Evolutionary conservation across 768 basidiomycete genomes (phyloP).

Genomic region (Trametes villosa): DNA sequence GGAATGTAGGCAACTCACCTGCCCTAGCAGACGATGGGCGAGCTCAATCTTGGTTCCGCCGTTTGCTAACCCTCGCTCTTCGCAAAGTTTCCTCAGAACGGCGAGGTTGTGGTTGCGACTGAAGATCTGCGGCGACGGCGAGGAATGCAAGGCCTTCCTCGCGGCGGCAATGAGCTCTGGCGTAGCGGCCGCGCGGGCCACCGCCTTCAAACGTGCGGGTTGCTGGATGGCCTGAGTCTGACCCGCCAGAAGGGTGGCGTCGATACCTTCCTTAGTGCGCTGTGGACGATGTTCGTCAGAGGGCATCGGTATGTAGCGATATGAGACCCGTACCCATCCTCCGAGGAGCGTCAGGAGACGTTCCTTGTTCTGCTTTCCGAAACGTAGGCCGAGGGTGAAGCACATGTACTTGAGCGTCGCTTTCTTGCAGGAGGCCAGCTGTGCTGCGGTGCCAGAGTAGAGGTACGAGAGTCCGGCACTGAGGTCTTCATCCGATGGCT

Average conservation of each 20-base stretch:
- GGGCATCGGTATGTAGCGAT: neutral
- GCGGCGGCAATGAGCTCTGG: neutral
- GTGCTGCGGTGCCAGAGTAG: neutral
- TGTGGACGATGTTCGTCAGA: neutral
- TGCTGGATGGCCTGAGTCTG: no score
- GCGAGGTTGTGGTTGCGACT: neutral
- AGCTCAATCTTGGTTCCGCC: no score
- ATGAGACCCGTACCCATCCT: neutral
- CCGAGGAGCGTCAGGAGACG: neutral
- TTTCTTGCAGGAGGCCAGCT: neutral
- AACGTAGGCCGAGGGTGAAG: neutral
- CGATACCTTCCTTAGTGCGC: neutral
- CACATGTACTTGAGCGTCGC: neutral
- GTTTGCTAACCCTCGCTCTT: no score
- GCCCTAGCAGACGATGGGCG: no score
- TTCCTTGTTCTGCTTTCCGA: neutral
- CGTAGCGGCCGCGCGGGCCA: neutral
- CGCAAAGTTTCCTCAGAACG: neutral
- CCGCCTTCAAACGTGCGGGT: neutral
- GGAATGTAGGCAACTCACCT: no score
- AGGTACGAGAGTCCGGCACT: neutral
- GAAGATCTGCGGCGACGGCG: neutral
- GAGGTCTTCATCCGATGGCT: neutral
- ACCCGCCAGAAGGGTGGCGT: no score
- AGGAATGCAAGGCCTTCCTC: neutral